phyloP scores from a whole-genome alignment of 2,329 filamentous ascomycete genomes.

The Penicillium griseofulvum region DNA sequence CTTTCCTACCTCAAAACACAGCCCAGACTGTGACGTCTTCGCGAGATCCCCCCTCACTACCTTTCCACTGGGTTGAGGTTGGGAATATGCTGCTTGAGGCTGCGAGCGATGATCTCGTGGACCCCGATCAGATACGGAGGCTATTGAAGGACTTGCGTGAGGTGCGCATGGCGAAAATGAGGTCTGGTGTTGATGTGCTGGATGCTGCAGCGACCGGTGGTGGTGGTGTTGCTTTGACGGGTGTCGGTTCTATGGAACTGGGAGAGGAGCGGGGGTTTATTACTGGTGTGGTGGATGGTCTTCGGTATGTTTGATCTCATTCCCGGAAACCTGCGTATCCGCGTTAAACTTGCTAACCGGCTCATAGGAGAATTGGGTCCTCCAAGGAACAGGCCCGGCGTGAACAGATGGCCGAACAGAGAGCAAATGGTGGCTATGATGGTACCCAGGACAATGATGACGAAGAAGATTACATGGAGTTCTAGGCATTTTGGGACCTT shows the following conservation, averaged over 20 bases:
- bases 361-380: conserved; percentile 69
- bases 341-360: neutral
- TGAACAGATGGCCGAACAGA: conserved; percentile 72
- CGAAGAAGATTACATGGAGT: conserved; percentile 55
- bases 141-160: conserved; percentile 80
- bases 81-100: conserved; percentile 82
- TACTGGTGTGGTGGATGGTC: conserved; percentile 78
- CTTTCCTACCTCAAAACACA: conserved; percentile 75
- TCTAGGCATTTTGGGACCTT: conserved; percentile 27
- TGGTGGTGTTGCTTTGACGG: conserved; percentile 70
- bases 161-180: conserved; percentile 84
- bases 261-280: conserved; percentile 84
- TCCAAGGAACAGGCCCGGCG: conserved; percentile 73
- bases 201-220: conserved; percentile 53
- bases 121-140: conserved; percentile 70
- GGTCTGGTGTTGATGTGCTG: conserved; percentile 68
- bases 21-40: conserved; percentile 59
- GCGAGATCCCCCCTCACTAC: conserved; percentile 52
- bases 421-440: conserved; percentile 52
- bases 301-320: conserved; percentile 50
- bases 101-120: conserved; percentile 76
- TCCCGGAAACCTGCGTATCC: neutral
- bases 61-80: conserved; percentile 94
- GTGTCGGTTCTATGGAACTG: conserved; percentile 90
- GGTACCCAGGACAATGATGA: conserved; percentile 51